Evolutionary conservation across 2,329 filamentous ascomycete genomes (phyloP).

Genomic region (Verticillium nonalfalfae): DNA sequence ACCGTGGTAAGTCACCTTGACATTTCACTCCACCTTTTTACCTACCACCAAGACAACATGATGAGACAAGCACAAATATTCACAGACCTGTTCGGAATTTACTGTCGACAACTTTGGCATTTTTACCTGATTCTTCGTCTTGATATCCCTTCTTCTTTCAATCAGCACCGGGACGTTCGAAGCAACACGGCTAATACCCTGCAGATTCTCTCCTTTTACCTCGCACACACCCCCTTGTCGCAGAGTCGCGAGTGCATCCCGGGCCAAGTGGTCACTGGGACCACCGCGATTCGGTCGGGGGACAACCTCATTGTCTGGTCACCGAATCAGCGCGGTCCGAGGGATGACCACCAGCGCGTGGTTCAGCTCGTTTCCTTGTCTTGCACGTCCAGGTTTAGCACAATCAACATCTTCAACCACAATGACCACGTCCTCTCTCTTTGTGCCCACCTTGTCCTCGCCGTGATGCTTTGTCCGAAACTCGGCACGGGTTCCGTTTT

Average conservation of each 20-base stretch:
- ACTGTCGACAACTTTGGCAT: constrained; percentile 21
- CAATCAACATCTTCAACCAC: neutral
- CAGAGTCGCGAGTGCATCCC: neutral
- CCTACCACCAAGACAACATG: constrained; percentile 10
- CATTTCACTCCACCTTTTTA: neutral
- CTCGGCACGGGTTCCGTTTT: neutral
- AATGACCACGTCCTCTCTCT: neutral
- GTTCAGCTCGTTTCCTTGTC: neutral
- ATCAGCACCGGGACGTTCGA: neutral
- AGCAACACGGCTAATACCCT: neutral
- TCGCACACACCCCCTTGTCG: neutral
- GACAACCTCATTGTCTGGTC: neutral
- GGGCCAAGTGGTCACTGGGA: neutral
- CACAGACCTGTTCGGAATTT: constrained; percentile 27
- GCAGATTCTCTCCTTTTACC: neutral
- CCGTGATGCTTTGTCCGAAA: neutral
- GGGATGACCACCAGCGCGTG: neutral
- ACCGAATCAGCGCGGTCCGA: neutral
- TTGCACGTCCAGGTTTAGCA: neutral
- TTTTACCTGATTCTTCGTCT: constrained; percentile 10
- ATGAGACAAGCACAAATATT: constrained; percentile 18
- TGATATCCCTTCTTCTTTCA: neutral
- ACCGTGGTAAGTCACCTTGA: neutral
- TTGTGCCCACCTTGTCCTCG: neutral
- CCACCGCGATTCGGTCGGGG: neutral